A percentile compares a stretch with the other conserved stretches of the same genome.
Conservation (phyloP, 208 protist species). For the Wallacemonas collosoma region DNA sequence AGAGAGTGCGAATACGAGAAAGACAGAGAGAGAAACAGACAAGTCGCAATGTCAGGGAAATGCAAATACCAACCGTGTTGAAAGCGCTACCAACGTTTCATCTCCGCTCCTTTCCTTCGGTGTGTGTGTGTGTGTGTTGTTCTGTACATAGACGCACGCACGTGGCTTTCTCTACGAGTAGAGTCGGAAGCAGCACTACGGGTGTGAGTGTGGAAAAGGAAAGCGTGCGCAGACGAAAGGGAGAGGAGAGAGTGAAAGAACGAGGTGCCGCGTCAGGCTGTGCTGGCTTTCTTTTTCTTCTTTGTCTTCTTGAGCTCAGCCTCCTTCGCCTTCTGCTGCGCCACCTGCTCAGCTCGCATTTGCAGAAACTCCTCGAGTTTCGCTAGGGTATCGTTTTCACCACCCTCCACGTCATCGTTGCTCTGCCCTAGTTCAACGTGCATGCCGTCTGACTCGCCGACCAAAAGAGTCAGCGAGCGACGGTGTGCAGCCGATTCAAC, state of each 20-base stretch:
- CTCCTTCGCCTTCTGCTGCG: constrained; percentile 50
- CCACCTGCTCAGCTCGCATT: constrained; percentile 63
- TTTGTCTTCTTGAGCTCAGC: constrained; percentile 15
- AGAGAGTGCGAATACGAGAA: not conserved
- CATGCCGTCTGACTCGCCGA: constrained; percentile 68
- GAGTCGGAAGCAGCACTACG: not conserved
- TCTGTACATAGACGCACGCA: not conserved
- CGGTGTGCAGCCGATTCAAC: constrained; percentile 58
- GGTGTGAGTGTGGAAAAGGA: constrained; percentile 1
- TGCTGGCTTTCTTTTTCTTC: constrained; percentile 32
- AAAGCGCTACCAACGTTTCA: not conserved
- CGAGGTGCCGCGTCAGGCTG: not conserved
- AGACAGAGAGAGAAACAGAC: not conserved
- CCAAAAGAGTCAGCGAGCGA: constrained; percentile 51
- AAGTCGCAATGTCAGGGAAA: not conserved
- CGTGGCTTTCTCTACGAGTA: no score
- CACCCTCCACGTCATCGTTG: constrained; percentile 33
- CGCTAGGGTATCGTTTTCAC: constrained; percentile 23
- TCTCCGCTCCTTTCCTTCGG: not conserved
- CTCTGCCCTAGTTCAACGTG: constrained; percentile 73
- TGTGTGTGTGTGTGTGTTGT: not conserved
- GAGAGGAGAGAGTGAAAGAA: constrained; percentile 6
- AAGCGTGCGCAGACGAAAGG: constrained; percentile 11
- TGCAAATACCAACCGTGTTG: not conserved
- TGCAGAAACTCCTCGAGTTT: constrained; percentile 78